Conservation (phyloP, 2,329 filamentous ascomycete species). For the Diplodia mutila region DNA sequence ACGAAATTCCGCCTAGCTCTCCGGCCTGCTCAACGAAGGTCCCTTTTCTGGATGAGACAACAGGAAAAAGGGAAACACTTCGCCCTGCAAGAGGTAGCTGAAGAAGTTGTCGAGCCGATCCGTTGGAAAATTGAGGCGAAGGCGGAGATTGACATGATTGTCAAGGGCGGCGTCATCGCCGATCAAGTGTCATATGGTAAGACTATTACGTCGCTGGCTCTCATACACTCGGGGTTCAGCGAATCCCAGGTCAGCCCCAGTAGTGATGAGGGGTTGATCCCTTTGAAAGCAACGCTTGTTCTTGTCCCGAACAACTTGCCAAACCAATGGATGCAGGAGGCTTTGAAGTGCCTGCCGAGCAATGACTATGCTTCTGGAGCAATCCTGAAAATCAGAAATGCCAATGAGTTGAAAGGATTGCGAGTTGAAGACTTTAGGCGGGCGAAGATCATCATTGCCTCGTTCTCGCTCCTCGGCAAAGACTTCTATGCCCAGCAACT, state of each 20-base stretch:
- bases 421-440: conserved; percentile 51
- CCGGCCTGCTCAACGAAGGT: conserved; percentile 54
- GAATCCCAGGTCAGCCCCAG: conserved; percentile 25
- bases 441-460: conserved; percentile 60
- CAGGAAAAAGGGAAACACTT: conserved; percentile 56
- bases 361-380: conserved; percentile 40
- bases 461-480: conserved; percentile 54
- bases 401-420: conserved; percentile 45
- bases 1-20: conserved; percentile 32
- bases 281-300: conserved; percentile 62
- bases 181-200: conserved; percentile 71
- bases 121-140: conserved; percentile 62
- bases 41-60: conserved; percentile 62
- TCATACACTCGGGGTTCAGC: conserved; percentile 55
- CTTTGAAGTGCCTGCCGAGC: conserved; percentile 53
- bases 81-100: conserved; percentile 60
- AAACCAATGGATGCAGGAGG: conserved; percentile 62
- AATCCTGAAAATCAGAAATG: conserved; percentile 51
- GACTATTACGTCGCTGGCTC: conserved; percentile 62
- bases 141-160: conserved; percentile 45
- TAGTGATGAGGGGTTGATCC: conserved; percentile 39
- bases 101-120: conserved; percentile 49
- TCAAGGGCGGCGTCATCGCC: conserved; percentile 65
- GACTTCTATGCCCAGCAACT: conserved; percentile 55
- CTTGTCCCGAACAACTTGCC: conserved; percentile 60